Percentiles rank a stretch among this genome's conserved stretches.
These are phyloP conservation scores for Wolfiporia cocos DNA, from an alignment of 1,284 basidiomycete species.

Conservation along the genomic window DNA sequence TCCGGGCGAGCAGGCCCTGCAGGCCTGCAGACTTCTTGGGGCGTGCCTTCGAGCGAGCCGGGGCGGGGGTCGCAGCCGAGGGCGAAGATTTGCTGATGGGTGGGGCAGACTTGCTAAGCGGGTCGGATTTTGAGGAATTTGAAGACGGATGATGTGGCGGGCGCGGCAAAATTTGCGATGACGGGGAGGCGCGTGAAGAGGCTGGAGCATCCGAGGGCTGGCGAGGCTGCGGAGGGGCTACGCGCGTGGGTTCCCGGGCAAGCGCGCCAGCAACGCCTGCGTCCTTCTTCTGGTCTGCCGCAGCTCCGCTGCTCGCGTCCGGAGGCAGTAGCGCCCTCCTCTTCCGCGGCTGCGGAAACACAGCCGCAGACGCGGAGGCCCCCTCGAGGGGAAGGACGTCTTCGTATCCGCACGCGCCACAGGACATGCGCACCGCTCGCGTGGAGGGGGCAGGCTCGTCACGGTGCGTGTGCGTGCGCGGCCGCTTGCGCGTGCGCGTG, in stretches of 20 bases:
- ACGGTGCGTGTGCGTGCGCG: slow-evolving; percentile 4
- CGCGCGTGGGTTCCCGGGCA: too few species aligned
- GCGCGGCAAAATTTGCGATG: not conserved
- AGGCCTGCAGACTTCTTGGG: slow-evolving; percentile 43
- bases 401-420: slow-evolving; percentile 17
- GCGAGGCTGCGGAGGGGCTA: not conserved
- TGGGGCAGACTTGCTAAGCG: not conserved
- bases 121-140: not conserved
- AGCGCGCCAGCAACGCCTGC: not conserved
- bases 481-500: slow-evolving; percentile 12
- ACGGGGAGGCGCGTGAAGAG: not conserved
- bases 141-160: not conserved
- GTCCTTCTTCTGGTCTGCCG: not conserved
- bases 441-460: not conserved
- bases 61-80: too few species aligned
- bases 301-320: slow-evolving; percentile 2
- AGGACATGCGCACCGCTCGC: slow-evolving; percentile 19
- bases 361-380: slow-evolving; percentile 8
- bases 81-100: not conserved
- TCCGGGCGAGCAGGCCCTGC: slow-evolving; percentile 56
- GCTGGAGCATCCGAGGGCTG: not conserved
- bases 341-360: slow-evolving; percentile 13
- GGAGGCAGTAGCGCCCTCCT: slow-evolving; percentile 7
- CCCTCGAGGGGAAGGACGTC: slow-evolving; percentile 16
- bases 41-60: slow-evolving; percentile 22